Conservation (phyloP, 129 eudicot genomes). For the Calendula officinalis region DNA sequence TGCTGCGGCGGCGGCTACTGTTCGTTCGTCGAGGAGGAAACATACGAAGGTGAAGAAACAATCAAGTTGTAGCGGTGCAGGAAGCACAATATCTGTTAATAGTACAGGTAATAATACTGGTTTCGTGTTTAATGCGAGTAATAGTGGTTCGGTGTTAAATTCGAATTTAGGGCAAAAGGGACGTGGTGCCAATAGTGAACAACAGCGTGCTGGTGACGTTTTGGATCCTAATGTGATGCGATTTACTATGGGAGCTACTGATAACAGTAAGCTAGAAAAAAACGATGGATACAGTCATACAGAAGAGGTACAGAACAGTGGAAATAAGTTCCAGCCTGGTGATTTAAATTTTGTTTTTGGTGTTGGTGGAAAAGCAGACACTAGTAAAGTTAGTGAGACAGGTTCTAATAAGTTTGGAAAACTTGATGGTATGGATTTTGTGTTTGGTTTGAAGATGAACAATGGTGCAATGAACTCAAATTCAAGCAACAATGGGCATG, state of each 20-base stretch:
- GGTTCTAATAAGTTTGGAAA: conserved; percentile 19
- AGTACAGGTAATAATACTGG: conserved; percentile 8
- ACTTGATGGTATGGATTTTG: conserved; percentile 28
- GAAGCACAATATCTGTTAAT: conserved; percentile 11
- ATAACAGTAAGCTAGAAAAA: conserved; percentile 9
- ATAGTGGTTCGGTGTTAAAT: too few relatives aligned
- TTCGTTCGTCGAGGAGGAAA: conserved; percentile 45
- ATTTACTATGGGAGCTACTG: conserved; percentile 17
- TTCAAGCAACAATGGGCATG: conserved; percentile 13
- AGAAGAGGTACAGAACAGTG: conserved; percentile 20
- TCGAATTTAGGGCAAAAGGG: too few relatives aligned
- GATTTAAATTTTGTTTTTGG: background rate
- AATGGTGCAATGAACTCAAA: conserved; percentile 19
- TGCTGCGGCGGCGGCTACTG: conserved; percentile 15
- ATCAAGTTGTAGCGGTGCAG: conserved; percentile 19
- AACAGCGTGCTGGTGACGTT: conserved; percentile 18
- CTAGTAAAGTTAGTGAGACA: conserved; percentile 10
- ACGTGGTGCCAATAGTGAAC: too few relatives aligned
- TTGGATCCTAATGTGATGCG: conserved; percentile 28
- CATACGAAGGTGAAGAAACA: conserved; percentile 50
- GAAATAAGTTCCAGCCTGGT: conserved; percentile 16
- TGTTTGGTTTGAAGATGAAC: conserved; percentile 27
- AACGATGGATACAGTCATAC: background rate
- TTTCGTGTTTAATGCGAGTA: conserved; percentile 16
- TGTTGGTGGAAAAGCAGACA: conserved; percentile 4